Evolutionary conservation across 1,284 basidiomycete species (phyloP).

Genomic region (Marasmius fiardii): DNA sequence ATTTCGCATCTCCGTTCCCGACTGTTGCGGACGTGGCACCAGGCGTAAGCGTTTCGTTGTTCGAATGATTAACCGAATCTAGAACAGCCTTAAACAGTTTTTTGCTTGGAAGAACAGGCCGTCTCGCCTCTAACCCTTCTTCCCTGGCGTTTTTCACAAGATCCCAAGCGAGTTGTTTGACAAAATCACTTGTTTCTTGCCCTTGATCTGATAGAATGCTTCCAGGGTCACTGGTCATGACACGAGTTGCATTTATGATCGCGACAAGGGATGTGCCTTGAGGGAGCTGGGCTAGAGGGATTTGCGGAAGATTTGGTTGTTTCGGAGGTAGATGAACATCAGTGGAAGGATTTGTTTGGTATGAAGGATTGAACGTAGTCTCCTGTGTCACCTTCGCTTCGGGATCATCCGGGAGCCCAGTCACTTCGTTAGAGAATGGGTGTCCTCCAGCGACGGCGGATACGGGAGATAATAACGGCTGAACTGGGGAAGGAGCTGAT

Average conservation of each 20-base stretch:
- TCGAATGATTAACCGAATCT: slow-evolving; percentile 20
- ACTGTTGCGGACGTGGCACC: slow-evolving; percentile 36
- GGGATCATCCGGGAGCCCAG: too few species aligned
- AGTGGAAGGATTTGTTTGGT: slow-evolving; percentile 35
- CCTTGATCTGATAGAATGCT: slow-evolving; percentile 74
- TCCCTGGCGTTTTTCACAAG: slow-evolving; percentile 75
- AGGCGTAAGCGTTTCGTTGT: slow-evolving; percentile 31
- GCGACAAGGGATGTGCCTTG: slow-evolving; percentile 71
- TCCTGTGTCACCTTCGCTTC: too few species aligned
- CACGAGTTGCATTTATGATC: slow-evolving; percentile 81
- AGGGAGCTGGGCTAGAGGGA: slow-evolving; percentile 26
- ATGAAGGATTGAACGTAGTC: slow-evolving; percentile 21
- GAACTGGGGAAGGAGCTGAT: slow-evolving; percentile 38
- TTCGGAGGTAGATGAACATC: slow-evolving; percentile 11
- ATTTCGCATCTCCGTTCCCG: slow-evolving; percentile 39
- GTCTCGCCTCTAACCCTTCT: slow-evolving; percentile 31
- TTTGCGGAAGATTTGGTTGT: slow-evolving; percentile 11
- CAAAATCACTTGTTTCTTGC: slow-evolving; percentile 54
- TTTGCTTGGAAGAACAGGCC: slow-evolving; percentile 20
- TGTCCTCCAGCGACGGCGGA: slow-evolving; percentile 26
- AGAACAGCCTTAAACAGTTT: slow-evolving; percentile 41
- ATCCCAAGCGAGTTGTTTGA: slow-evolving; percentile 66
- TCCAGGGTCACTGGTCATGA: slow-evolving; percentile 78
- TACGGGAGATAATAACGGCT: slow-evolving; percentile 31
- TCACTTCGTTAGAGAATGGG: too few species aligned